Evolutionary conservation across 805 yeast genomes (phyloP).

Genomic region (Cyberlindnera amylophila): DNA sequence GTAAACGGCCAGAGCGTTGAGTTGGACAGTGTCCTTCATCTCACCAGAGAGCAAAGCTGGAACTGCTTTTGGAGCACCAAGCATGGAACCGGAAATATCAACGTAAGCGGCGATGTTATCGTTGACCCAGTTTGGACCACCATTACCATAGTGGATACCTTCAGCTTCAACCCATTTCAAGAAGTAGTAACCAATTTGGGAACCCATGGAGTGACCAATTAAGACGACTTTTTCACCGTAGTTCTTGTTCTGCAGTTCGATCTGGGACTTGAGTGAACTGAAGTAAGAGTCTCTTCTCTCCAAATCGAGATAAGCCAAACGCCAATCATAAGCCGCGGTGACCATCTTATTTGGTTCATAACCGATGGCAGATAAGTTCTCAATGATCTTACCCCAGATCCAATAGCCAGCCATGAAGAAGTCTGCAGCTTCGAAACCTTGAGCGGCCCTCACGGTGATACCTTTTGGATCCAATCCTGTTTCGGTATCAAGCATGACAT

Average conservation of each 20-base stretch:
- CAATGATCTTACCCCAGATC: slow-evolving; percentile 97
- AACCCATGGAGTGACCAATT: slow-evolving; percentile 95
- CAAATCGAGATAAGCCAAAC: slow-evolving; percentile 82
- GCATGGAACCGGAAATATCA: slow-evolving; percentile 82
- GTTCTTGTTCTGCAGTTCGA: slow-evolving; percentile 54
- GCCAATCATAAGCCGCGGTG: slow-evolving; percentile 95
- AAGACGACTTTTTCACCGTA: slow-evolving; percentile 69
- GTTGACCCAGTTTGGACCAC: slow-evolving; percentile 88
- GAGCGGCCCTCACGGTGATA: slow-evolving; percentile 80
- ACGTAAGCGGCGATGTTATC: slow-evolving; percentile 76
- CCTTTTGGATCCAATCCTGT: slow-evolving; percentile 93
- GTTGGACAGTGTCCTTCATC: slow-evolving; percentile 95
- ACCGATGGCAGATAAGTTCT: slow-evolving; percentile 89
- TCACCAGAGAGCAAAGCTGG: slow-evolving; percentile 95
- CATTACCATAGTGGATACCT: slow-evolving; percentile 80
- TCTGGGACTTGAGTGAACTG: slow-evolving; percentile 63
- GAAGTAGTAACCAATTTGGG: slow-evolving; percentile 84
- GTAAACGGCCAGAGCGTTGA: slow-evolving; percentile 87
- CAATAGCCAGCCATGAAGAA: slow-evolving; percentile 96
- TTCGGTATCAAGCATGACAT: slow-evolving; percentile 80
- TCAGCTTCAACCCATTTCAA: slow-evolving; percentile 95
- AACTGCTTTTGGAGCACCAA: slow-evolving; percentile 93
- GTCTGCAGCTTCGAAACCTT: slow-evolving; percentile 95
- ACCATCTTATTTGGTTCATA: slow-evolving; percentile 89
- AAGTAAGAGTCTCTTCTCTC: slow-evolving; percentile 88